Base-by-base conservation (phyloP, 2,329 filamentous ascomycete species). In the Aspergillus sp. region DNA sequence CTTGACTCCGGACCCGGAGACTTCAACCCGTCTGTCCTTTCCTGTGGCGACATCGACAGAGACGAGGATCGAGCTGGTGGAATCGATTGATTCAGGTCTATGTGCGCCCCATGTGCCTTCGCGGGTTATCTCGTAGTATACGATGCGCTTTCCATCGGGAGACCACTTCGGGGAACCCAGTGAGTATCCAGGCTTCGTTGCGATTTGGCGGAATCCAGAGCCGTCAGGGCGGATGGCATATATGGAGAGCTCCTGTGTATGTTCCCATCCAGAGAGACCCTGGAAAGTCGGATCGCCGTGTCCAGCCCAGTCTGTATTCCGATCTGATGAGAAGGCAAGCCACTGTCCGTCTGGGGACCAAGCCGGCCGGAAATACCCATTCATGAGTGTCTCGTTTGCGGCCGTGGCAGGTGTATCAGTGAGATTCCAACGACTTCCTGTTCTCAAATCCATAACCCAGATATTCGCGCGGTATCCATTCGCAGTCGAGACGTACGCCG, bases 321-420 rank as follows among this genome's bases (percentile, higher is more conserved):
- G 70, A 48, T 79, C 76, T 2, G 76, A 79, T 12, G 69, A 68
- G 54, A 79, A 78, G 2, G 68, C 72, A 52, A 79, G 66, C 73
- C 73, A 78, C 54, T 76, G 56, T 19, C 77, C 75, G 41, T 77
- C 69, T 0, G 77, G 76, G 0, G 75, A 77, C 75, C 75, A 78
- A 5, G 64, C 60, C 0, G 77, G 77, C 2, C 71, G 68, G 59
- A 77, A 79, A 59, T 75, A 67, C 6, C 76, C 73, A 37, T 73
- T 67, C 15, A 74, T 73, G 12, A 61, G 52, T n/a, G 67, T 65
- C 1, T 62, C 62, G 4, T 62, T 64, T 1, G 47, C 57, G 2
- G 55, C 40, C 8, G 49, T 54, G 0, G 64, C 66, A 3, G 62
- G 56, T 0, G 68, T 74, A 57, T 76, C 72, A 25, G 75, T 79